These are phyloP conservation scores for Trichoderma hamatum DNA, from an alignment of 2,329 filamentous ascomycete genomes.

Conservation along the genomic window DNA sequence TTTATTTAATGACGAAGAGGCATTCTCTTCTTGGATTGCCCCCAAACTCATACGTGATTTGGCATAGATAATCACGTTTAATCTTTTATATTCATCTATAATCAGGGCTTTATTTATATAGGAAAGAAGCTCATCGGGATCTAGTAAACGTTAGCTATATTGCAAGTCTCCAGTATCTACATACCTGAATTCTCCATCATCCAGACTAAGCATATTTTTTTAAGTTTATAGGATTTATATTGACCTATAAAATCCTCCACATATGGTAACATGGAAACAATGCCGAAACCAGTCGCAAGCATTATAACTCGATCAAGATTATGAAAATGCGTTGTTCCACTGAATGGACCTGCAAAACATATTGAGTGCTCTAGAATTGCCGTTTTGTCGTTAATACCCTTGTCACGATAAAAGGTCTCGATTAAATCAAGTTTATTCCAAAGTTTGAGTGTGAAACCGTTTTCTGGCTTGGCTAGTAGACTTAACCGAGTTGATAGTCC, in stretches of 20 bases:
- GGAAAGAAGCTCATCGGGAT: not conserved
- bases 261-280: constrained; percentile 1
- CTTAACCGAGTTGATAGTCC: no score
- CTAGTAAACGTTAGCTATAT: not conserved
- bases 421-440: no score
- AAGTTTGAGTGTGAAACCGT: no score
- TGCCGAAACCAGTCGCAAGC: not conserved
- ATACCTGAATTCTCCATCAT: not conserved
- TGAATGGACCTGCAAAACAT: not conserved
- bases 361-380: not conserved
- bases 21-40: no score
- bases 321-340: not conserved
- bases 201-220: not conserved
- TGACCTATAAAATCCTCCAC: not conserved
- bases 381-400: no score
- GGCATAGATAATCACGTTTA: no score
- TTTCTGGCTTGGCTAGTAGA: no score
- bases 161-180: not conserved
- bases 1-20: no score
- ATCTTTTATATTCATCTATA: not conserved
- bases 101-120: not conserved
- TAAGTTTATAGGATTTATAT: not conserved
- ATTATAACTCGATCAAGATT: not conserved
- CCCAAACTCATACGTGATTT: no score
- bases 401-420: no score